Percentiles rank a stretch among this genome's conserved stretches.
Evolutionary conservation across 2,329 filamentous ascomycete species (phyloP).

Genomic region (Aspergillus bombycis): DNA sequence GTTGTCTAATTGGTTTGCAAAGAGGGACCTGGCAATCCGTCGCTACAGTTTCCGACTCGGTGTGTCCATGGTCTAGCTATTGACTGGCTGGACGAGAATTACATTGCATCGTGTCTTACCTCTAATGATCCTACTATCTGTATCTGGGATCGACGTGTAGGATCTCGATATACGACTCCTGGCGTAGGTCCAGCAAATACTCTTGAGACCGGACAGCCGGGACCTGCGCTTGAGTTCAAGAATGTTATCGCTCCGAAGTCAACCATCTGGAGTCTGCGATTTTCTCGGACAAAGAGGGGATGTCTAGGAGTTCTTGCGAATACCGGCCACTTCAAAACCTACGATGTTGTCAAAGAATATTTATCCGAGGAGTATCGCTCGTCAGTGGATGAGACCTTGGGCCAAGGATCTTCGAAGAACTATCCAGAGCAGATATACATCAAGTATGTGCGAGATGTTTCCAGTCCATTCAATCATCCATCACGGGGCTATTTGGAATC

Average conservation of each 20-base stretch:
- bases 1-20: slow-evolving; percentile 12
- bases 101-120: slow-evolving; percentile 62
- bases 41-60: slow-evolving; percentile 56
- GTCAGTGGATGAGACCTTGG: slow-evolving; percentile 45
- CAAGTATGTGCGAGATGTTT: slow-evolving; percentile 49
- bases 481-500: slow-evolving; percentile 49
- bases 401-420: slow-evolving; percentile 42
- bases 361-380: slow-evolving; percentile 41
- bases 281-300: slow-evolving; percentile 61
- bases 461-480: slow-evolving; percentile 50
- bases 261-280: slow-evolving; percentile 65
- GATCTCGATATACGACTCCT: slow-evolving; percentile 41
- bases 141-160: slow-evolving; percentile 64
- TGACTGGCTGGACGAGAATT: slow-evolving; percentile 66
- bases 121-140: slow-evolving; percentile 61
- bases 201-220: slow-evolving; percentile 41
- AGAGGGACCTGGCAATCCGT: slow-evolving; percentile 44
- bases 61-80: slow-evolving; percentile 68
- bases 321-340: slow-evolving; percentile 61
- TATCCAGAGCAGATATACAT: slow-evolving; percentile 51
- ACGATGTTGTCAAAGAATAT: slow-evolving; percentile 58
- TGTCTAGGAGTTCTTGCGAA: slow-evolving; percentile 62
- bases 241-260: slow-evolving; percentile 56
- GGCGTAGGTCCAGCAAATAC: slow-evolving; percentile 35
- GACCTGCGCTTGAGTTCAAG: slow-evolving; percentile 60